These are phyloP conservation scores for Phytophthora hybrid DNA, from an alignment of 352 stramenopile species.

Conservation along the genomic window DNA sequence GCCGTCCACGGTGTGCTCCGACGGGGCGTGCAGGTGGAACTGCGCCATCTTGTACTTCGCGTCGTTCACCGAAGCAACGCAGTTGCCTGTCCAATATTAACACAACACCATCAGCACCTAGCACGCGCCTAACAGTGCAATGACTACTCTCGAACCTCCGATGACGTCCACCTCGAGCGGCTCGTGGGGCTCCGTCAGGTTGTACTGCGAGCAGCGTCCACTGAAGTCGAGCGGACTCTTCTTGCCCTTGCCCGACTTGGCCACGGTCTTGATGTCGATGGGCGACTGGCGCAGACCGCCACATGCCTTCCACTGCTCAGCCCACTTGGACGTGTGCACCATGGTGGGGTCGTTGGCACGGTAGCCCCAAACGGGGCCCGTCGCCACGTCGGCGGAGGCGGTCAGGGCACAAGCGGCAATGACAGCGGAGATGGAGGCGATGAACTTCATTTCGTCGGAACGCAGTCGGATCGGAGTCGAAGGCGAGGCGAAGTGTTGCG, in stretches of 20 bases:
- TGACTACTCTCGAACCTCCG: slow-evolving; percentile 21
- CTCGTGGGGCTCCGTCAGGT: slow-evolving; percentile 44
- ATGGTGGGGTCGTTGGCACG: slow-evolving; percentile 30
- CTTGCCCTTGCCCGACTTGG: slow-evolving; percentile 16
- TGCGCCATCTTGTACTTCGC: slow-evolving; percentile 37
- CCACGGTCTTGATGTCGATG: slow-evolving; percentile 45
- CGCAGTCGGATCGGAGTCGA: slow-evolving; percentile 19
- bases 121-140: background rate
- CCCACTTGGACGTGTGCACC: slow-evolving; percentile 40
- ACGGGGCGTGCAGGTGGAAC: slow-evolving; percentile 64
- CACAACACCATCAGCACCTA: background rate
- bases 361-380: slow-evolving; percentile 44
- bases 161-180: slow-evolving; percentile 36
- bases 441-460: slow-evolving; percentile 38
- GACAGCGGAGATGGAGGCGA: slow-evolving; percentile 27
- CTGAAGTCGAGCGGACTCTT: slow-evolving; percentile 39
- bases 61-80: slow-evolving; percentile 10
- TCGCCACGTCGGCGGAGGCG: slow-evolving; percentile 21
- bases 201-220: slow-evolving; percentile 41
- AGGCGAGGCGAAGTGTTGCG: slow-evolving; percentile 24
- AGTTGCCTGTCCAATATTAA: slow-evolving; percentile 28
- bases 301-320: slow-evolving; percentile 30
- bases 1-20: slow-evolving; percentile 67
- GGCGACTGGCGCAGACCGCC: slow-evolving; percentile 49
- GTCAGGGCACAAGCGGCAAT: slow-evolving; percentile 25